These are phyloP conservation scores for Metschnikowia lunata DNA, from an alignment of 805 yeast genomes.

Conservation along the genomic window DNA sequence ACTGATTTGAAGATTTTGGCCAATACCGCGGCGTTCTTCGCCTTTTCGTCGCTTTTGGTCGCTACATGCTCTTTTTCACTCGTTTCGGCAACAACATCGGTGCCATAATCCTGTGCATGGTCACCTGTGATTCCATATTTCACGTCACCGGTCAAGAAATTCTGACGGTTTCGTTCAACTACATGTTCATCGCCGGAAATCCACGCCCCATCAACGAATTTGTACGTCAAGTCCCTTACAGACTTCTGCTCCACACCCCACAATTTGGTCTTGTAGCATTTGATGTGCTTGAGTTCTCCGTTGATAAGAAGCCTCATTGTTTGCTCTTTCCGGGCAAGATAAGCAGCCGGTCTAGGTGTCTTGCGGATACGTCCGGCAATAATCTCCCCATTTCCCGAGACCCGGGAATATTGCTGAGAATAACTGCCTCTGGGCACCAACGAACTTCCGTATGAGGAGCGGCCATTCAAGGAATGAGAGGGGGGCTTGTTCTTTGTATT, in stretches of 20 bases:
- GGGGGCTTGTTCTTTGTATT: constrained; percentile 35
- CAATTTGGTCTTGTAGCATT: constrained; percentile 68
- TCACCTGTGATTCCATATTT: constrained; percentile 25
- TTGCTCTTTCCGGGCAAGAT: constrained; percentile 40
- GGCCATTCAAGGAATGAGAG: constrained; percentile 25
- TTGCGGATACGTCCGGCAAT: constrained; percentile 60
- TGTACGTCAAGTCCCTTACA: constrained; percentile 57
- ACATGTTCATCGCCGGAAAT: constrained; percentile 74
- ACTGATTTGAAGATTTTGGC: constrained; percentile 44
- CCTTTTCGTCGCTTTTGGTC: constrained; percentile 16
- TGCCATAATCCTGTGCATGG: constrained; percentile 26
- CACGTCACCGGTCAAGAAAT: not conserved
- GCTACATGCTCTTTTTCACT: not conserved
- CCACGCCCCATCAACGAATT: constrained; percentile 68
- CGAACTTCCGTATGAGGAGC: constrained; percentile 36
- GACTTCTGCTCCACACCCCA: constrained; percentile 85
- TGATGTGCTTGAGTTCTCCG: constrained; percentile 53
- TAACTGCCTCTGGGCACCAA: constrained; percentile 20
- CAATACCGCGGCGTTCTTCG: constrained; percentile 42
- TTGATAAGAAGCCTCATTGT: constrained; percentile 62
- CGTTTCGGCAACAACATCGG: not conserved
- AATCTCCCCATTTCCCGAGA: constrained; percentile 37
- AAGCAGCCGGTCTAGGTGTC: constrained; percentile 44
- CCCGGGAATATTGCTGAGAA: constrained; percentile 24
- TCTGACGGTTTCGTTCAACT: constrained; percentile 49